Conservation (phyloP, 805 yeast genomes). For the Ogataea pini region DNA sequence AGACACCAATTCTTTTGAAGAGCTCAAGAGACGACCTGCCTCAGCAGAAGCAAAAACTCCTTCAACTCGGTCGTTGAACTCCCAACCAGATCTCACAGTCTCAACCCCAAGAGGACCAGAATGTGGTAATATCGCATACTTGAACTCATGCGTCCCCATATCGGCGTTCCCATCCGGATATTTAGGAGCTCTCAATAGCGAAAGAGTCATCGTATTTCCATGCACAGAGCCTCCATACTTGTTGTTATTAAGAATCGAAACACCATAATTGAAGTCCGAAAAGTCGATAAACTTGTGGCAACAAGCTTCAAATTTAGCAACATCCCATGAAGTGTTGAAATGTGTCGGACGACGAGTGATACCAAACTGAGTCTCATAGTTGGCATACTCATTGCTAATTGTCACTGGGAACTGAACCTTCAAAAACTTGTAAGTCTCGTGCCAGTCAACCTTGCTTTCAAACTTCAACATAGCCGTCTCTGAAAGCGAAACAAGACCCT, state of each 20-base stretch:
- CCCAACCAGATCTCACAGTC: constrained; percentile 73
- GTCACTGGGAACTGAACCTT: constrained; percentile 95
- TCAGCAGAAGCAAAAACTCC: constrained; percentile 19
- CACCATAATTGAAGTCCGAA: constrained; percentile 86
- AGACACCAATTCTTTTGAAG: constrained; percentile 22
- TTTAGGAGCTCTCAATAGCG: constrained; percentile 86
- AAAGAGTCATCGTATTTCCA: constrained; percentile 87
- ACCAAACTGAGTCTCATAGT: constrained; percentile 94
- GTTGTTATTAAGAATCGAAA: constrained; percentile 75
- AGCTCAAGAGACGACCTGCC: constrained; percentile 1
- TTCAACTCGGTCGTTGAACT: constrained; percentile 62
- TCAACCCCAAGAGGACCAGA: constrained; percentile 60
- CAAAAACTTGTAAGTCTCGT: constrained; percentile 81
- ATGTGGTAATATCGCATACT: constrained; percentile 86
- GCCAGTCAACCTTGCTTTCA: constrained; percentile 74
- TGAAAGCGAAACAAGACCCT: constrained; percentile 46
- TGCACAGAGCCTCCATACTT: constrained; percentile 93
- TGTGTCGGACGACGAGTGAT: constrained; percentile 90
- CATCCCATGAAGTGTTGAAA: constrained; percentile 93
- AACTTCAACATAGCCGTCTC: constrained; percentile 48
- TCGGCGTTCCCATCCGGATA: constrained; percentile 95
- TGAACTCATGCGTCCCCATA: constrained; percentile 83
- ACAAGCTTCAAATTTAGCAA: constrained; percentile 94
- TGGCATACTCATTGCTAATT: constrained; percentile 71
- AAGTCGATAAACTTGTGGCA: constrained; percentile 93